Evolutionary conservation across 345 rosid species (phyloP).

Genomic region (Ceriops zippeliana): DNA sequence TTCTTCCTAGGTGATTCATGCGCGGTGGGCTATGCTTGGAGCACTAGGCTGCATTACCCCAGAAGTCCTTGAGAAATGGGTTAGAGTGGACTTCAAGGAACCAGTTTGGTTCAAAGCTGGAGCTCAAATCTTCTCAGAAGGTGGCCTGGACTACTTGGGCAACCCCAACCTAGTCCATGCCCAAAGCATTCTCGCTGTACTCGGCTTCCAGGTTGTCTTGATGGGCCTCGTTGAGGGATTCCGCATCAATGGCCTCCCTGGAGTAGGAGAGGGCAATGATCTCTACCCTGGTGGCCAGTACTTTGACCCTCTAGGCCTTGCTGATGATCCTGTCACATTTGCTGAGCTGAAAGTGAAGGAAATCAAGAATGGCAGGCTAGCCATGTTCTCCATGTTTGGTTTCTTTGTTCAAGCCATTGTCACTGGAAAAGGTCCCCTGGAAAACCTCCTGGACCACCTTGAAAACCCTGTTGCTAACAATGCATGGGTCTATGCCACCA

Average conservation of each 20-base stretch:
- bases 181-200: constrained; percentile 92
- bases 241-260: constrained; percentile 88
- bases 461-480: constrained; percentile 95
- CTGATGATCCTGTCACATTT: constrained; percentile 75
- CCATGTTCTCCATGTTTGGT: constrained; percentile 99
- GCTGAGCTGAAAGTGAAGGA: constrained; percentile 98
- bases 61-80: constrained; percentile 80
- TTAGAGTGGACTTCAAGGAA: constrained; percentile 81
- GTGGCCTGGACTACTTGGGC: constrained; percentile 95
- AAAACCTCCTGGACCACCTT: constrained; percentile 87
- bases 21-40: constrained; percentile 97
- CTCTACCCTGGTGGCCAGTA: constrained; percentile 90
- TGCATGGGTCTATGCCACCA: constrained; percentile 97
- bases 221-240: constrained; percentile 95
- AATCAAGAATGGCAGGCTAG: constrained; percentile 88
- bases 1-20: constrained; percentile 66
- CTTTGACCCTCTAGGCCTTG: constrained; percentile 87
- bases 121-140: constrained; percentile 95
- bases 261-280: constrained; percentile 92
- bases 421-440: constrained; percentile 91
- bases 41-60: constrained; percentile 96
- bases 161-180: constrained; percentile 98
- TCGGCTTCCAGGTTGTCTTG: constrained; percentile 79
- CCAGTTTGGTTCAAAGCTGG: constrained; percentile 99
- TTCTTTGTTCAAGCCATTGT: constrained; percentile 97